Evolutionary conservation across 1,284 basidiomycete genomes (phyloP).

Genomic region (Pulchroboletus neoregius): DNA sequence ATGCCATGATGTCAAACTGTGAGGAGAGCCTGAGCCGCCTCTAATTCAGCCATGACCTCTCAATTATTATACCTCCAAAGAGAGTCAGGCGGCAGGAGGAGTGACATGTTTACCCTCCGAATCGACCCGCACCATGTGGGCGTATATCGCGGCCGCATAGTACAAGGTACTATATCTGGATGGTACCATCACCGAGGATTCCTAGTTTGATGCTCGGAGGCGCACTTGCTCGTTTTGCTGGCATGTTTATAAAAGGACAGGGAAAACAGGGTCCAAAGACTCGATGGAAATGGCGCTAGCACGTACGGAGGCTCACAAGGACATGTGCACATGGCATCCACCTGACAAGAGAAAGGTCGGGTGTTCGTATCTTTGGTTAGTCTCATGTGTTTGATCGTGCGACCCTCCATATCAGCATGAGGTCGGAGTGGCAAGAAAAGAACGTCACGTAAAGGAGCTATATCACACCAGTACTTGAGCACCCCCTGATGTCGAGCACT

Average conservation of each 20-base stretch:
- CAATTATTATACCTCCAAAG: slow-evolving; percentile 24
- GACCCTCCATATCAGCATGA: slow-evolving; percentile 7
- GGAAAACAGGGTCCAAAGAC: neutral
- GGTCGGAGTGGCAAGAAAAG: slow-evolving; percentile 5
- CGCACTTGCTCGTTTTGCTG: slow-evolving; percentile 10
- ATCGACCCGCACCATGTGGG: slow-evolving; percentile 9
- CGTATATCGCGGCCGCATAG: slow-evolving; percentile 5
- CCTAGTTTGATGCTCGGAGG: slow-evolving; percentile 6
- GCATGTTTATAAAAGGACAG: slow-evolving; percentile 6
- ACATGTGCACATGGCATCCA: slow-evolving; percentile 18
- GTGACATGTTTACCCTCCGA: slow-evolving; percentile 1
- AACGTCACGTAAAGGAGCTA: slow-evolving; percentile 14
- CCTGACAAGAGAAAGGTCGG: slow-evolving; percentile 10
- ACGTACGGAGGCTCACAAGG: slow-evolving; percentile 3
- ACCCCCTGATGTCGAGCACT: slow-evolving; percentile 11
- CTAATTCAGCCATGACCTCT: neutral
- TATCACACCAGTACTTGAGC: slow-evolving; percentile 2
- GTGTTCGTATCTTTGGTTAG: slow-evolving; percentile 6
- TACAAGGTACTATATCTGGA: slow-evolving; percentile 12
- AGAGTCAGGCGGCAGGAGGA: neutral
- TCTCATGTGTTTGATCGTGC: slow-evolving; percentile 13
- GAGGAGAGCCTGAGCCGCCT: no score
- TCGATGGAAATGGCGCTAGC: neutral
- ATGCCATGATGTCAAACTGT: slow-evolving; percentile 18
- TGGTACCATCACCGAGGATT: slow-evolving; percentile 4